Evolutionary conservation across 768 basidiomycete genomes (phyloP), one percentile per base, ranked within the genome.

Genomic region (Hysterangium stoloniferum): DNA sequence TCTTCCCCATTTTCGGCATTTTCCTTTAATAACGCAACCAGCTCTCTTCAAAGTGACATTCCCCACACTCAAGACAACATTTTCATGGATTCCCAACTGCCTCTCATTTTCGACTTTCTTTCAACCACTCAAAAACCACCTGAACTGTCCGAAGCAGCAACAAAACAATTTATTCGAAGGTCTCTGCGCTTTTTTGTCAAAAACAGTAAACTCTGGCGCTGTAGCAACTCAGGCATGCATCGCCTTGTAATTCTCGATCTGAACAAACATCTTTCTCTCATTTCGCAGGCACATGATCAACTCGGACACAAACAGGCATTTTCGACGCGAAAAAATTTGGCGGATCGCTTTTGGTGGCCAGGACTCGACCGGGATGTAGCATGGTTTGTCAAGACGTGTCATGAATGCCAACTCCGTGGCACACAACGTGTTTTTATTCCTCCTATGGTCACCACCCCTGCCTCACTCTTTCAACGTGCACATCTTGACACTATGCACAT

Each of bases 401-500:
- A 72, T 38, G 43, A 57, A 5, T 74, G 73, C 48, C 73, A 75
- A 38, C 40, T 58, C 0, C 52, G 60, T 0, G 57, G 61, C 0
- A 52, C 54, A 0, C 7, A 43, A 0, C 61, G 63, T 12, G 35
- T 71, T 0, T 19, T 48, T 1, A 57, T 61, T 9, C 63, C 62
- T 0, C 57, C 60, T 0, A 56, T 41, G 0, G 37, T 61, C 4
- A 35, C 59, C 0, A 32, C 31, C 1, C 59, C 62, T 1, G 47
- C 57, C 1, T 42, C 52, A 1, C 56, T 62, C 8, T 73, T 70
- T 49, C 15, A 53, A 7, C 68, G 69, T 29, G 61, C 65, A 0
- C 65, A 72, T 35, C 56, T 69, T 6, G 66, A 75, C 54, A 64
- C 67, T 0, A 73, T 75, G 70, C 57, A 62, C 37, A 64, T 75